Percentiles rank a stretch among this genome's conserved stretches.
phyloP scores from a whole-genome alignment of 2,329 filamentous ascomycete genomes.

The Aspergillus spinulosporus region DNA sequence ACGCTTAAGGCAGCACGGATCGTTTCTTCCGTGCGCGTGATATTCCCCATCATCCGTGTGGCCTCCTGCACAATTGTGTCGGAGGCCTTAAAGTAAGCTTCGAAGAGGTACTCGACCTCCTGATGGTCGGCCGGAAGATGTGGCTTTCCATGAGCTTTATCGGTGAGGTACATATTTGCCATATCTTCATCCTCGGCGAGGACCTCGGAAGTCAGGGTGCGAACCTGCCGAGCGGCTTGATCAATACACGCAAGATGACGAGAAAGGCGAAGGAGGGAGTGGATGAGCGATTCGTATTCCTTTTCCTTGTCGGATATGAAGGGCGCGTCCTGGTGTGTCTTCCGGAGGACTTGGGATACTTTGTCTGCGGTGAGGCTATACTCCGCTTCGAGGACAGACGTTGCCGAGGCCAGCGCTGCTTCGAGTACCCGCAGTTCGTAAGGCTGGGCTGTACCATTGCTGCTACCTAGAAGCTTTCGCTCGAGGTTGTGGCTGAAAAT shows the following conservation, averaged over 20 bases:
- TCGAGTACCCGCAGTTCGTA: slow-evolving; percentile 41
- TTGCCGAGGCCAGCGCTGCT: slow-evolving; percentile 36
- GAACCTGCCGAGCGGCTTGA: slow-evolving; percentile 37
- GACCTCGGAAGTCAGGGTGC: slow-evolving; percentile 35
- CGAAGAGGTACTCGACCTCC: slow-evolving; percentile 41
- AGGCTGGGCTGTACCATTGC: slow-evolving; percentile 17
- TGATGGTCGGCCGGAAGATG: slow-evolving; percentile 36
- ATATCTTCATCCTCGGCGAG: slow-evolving; percentile 40
- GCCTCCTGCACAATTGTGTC: slow-evolving; percentile 37
- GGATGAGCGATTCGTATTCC: neutral
- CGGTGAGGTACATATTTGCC: slow-evolving; percentile 39
- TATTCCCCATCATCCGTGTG: slow-evolving; percentile 28
- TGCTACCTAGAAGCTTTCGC: neutral
- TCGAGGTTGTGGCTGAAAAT: neutral
- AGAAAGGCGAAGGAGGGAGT: slow-evolving; percentile 3
- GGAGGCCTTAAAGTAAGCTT: slow-evolving; percentile 39
- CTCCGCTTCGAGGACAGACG: slow-evolving; percentile 36
- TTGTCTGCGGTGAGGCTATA: slow-evolving; percentile 27
- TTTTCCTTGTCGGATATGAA: neutral
- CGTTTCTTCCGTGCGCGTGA: slow-evolving; percentile 35
- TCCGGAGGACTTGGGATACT: slow-evolving; percentile 14
- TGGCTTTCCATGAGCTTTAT: slow-evolving; percentile 30
- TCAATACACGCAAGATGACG: slow-evolving; percentile 30
- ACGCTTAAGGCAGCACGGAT: slow-evolving; percentile 37
- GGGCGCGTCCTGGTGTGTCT: neutral